A percentile compares a stretch with the other conserved stretches of the same genome.
Evolutionary conservation across 768 basidiomycete species (phyloP).

Genomic region (Mycena latifolia): DNA sequence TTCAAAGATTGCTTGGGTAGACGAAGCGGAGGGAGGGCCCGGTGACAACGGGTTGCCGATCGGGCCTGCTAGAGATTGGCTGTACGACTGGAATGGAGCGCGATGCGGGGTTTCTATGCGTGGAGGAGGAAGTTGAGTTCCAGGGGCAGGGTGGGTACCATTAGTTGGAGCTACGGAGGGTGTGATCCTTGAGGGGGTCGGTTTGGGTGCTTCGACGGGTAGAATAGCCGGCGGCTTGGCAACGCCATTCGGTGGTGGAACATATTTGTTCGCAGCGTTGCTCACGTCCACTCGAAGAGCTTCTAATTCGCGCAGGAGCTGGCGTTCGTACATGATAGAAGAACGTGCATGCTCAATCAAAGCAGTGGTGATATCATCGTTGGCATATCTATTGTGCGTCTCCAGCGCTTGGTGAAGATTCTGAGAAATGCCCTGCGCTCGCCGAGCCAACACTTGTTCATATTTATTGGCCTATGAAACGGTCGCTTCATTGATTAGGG

Average conservation of each 20-base stretch:
- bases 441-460: conserved; percentile 84
- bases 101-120: conserved; percentile 34
- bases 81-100: conserved; percentile 34
- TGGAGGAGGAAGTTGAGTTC: conserved; percentile 34
- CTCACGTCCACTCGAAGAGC: conserved; percentile 82
- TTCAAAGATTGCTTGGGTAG: conserved; percentile 33
- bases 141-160: conserved; percentile 30
- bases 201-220: conserved; percentile 70
- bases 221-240: conserved; percentile 73
- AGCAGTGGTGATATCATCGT: conserved; percentile 91
- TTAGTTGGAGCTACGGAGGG: conserved; percentile 33
- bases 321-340: conserved; percentile 92
- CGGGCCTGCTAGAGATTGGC: conserved; percentile 16
- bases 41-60: conserved; percentile 20
- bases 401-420: conserved; percentile 91
- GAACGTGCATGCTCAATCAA: conserved; percentile 95
- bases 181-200: conserved; percentile 39
- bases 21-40: conserved; percentile 34
- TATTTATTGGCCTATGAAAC: conserved; percentile 84
- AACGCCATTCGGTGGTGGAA: conserved; percentile 59
- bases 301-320: conserved; percentile 89
- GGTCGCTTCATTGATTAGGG: conserved; percentile 27
- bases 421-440: conserved; percentile 94
- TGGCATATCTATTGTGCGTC: conserved; percentile 86
- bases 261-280: conserved; percentile 72